Conservation (phyloP, 2,329 filamentous ascomycete species). For the Ophiostoma quercus region DNA sequence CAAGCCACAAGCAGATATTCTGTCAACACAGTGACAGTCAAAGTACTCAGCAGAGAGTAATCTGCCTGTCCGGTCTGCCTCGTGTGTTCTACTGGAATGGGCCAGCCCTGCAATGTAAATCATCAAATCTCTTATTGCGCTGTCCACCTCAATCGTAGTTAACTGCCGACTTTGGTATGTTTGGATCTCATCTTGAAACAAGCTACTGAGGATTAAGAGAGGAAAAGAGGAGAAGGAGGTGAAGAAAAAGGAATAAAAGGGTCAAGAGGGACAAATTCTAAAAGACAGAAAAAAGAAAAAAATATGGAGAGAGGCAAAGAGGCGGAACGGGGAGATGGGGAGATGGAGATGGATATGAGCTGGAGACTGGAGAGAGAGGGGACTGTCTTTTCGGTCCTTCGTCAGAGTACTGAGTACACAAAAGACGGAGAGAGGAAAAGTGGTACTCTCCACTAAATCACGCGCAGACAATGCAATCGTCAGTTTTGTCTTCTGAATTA, state of each 20-base stretch:
- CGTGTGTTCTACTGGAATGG: background rate
- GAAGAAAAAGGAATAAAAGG: background rate
- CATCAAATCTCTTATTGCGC: background rate
- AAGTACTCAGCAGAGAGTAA: background rate
- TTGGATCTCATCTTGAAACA: conserved; percentile 15
- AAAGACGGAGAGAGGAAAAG: background rate
- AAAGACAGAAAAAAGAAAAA: background rate
- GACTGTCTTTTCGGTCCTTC: background rate
- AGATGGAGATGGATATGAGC: background rate
- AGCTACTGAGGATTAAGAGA: conserved; percentile 14
- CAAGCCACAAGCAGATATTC: background rate
- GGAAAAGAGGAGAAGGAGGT: background rate
- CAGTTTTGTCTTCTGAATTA: background rate
- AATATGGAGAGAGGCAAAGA: conserved; percentile 1
- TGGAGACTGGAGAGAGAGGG: background rate
- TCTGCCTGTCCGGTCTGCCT: background rate
- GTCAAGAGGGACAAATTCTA: background rate
- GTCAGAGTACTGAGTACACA: background rate
- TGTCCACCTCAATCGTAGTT: background rate
- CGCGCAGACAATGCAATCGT: background rate
- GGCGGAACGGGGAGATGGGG: background rate
- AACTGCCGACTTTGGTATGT: conserved; percentile 14
- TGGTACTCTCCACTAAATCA: background rate
- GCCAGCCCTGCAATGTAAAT: conserved; percentile 4
- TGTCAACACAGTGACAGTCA: too few species aligned